These are phyloP conservation scores for Didymella exigua DNA, from an alignment of 2,329 filamentous ascomycete species.

Conservation along the genomic window DNA sequence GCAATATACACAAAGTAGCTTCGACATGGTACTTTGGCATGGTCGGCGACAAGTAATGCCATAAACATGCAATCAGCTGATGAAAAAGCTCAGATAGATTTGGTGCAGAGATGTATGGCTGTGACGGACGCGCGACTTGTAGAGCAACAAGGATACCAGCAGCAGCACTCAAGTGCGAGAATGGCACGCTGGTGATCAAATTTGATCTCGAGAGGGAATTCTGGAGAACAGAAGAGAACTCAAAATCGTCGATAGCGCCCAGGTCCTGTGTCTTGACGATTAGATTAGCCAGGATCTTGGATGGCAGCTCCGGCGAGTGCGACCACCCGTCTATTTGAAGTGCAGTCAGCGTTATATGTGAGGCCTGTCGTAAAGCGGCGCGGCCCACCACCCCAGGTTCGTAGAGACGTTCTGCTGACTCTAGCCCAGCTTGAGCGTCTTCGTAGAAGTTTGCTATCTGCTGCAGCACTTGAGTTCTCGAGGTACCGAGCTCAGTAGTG, in stretches of 20 bases:
- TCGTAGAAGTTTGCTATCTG: constrained; percentile 43
- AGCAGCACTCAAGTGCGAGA: constrained; percentile 40
- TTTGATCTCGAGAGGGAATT: constrained; percentile 22
- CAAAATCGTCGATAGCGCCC: constrained; percentile 32
- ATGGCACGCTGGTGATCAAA: constrained; percentile 22
- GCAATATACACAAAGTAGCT: constrained; percentile 83
- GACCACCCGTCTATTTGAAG: constrained; percentile 19
- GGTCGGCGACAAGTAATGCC: constrained; percentile 79
- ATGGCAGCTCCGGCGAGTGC: constrained; percentile 35
- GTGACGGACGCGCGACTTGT: constrained; percentile 32
- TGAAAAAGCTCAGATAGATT: constrained; percentile 68
- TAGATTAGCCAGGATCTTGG: constrained; percentile 42
- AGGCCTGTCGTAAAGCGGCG: constrained; percentile 38
- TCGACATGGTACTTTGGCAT: constrained; percentile 95
- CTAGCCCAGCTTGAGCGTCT: constrained; percentile 44
- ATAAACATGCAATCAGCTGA: constrained; percentile 73
- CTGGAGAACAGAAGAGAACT: constrained; percentile 33
- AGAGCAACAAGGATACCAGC: constrained; percentile 42
- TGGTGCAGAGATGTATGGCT: constrained; percentile 39
- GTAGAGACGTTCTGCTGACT: constrained; percentile 40
- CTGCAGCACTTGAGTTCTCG: constrained; percentile 20
- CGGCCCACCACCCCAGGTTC: constrained; percentile 34
- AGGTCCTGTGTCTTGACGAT: constrained; percentile 40
- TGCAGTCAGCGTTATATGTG: constrained; percentile 32
- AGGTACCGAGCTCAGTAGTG: constrained; percentile 5